Percentiles rank a stretch among this genome's conserved stretches.
Conservation (phyloP, 306 rosid genomes). For the Prunus mongolica region DNA sequence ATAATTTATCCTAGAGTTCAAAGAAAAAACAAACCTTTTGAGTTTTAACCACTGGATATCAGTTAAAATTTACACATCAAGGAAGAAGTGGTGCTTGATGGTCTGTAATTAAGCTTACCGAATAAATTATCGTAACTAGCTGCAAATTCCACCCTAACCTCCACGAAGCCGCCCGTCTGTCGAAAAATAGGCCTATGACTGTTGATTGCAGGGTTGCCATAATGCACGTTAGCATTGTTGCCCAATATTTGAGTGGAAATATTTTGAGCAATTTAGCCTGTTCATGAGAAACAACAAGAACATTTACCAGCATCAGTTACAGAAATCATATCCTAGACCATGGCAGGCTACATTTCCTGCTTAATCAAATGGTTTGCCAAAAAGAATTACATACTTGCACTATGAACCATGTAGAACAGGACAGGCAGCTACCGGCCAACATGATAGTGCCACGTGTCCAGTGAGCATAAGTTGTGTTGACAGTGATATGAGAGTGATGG, state of each 20-base stretch:
- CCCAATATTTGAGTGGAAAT: constrained; percentile 52
- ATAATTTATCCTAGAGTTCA: neutral
- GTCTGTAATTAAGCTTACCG: constrained; percentile 30
- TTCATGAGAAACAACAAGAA: neutral
- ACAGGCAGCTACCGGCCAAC: constrained; percentile 47
- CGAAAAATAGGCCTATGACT: constrained; percentile 40
- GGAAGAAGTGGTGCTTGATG: neutral
- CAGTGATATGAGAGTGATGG: neutral
- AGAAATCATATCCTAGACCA: too few relatives aligned
- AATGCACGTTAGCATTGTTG: constrained; percentile 49
- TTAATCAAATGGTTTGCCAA: neutral
- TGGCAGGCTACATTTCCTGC: neutral
- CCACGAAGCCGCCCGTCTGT: constrained; percentile 44
- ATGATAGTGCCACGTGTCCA: constrained; percentile 52
- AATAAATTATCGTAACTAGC: constrained; percentile 56
- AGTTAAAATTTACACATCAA: neutral
- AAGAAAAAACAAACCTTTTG: neutral
- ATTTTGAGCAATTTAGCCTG: constrained; percentile 46
- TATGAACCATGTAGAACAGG: constrained; percentile 49
- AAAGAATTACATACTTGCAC: constrained; percentile 40
- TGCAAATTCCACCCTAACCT: constrained; percentile 52
- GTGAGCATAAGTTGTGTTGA: constrained; percentile 17
- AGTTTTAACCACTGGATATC: neutral
- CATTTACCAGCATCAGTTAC: too few relatives aligned
- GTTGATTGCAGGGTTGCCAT: constrained; percentile 49